phyloP scores from a whole-genome alignment of 2,329 filamentous ascomycete species.

The Ascochyta rabiei region DNA sequence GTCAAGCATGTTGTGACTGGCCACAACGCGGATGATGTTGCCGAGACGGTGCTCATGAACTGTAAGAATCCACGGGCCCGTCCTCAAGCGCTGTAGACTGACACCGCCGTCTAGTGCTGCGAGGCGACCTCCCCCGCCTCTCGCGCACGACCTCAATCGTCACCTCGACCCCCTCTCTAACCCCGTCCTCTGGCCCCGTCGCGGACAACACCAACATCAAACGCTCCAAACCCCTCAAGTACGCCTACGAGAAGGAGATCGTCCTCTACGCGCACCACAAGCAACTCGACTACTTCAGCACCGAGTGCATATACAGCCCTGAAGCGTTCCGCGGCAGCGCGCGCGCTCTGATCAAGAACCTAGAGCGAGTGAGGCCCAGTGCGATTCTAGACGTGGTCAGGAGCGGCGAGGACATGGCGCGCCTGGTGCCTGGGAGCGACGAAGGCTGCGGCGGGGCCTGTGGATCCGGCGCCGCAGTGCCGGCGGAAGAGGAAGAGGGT shows the following conservation, averaged over 20 bases:
- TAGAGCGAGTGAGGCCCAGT: constrained; percentile 90
- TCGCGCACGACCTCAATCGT: constrained; percentile 90
- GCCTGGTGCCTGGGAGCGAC: constrained; percentile 69
- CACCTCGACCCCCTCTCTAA: constrained; percentile 56
- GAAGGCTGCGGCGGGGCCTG: constrained; percentile 42
- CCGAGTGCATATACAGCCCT: constrained; percentile 97
- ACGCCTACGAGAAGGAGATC: constrained; percentile 98
- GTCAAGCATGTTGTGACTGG: constrained; percentile 96
- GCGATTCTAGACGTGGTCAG: constrained; percentile 93
- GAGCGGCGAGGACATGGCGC: constrained; percentile 95
- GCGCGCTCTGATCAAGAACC: constrained; percentile 88
- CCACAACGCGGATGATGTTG: constrained; percentile 96
- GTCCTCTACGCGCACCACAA: constrained; percentile 97
- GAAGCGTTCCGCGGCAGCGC: constrained; percentile 96
- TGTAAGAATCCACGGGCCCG: constrained; percentile 32
- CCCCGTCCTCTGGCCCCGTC: constrained; percentile 52
- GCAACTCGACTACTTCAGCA: constrained; percentile 96
- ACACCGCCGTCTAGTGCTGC: constrained; percentile 60
- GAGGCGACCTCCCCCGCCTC: constrained; percentile 86
- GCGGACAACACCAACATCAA: constrained; percentile 79
- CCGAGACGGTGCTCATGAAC: constrained; percentile 98
- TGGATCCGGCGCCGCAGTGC: constrained; percentile 53
- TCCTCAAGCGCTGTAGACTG: constrained; percentile 2
- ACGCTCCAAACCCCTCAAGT: constrained; percentile 95
- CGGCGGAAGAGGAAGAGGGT: constrained; percentile 67